These are phyloP conservation scores for Nemania serpens DNA, from an alignment of 2,329 filamentous ascomycete species.

Conservation along the genomic window DNA sequence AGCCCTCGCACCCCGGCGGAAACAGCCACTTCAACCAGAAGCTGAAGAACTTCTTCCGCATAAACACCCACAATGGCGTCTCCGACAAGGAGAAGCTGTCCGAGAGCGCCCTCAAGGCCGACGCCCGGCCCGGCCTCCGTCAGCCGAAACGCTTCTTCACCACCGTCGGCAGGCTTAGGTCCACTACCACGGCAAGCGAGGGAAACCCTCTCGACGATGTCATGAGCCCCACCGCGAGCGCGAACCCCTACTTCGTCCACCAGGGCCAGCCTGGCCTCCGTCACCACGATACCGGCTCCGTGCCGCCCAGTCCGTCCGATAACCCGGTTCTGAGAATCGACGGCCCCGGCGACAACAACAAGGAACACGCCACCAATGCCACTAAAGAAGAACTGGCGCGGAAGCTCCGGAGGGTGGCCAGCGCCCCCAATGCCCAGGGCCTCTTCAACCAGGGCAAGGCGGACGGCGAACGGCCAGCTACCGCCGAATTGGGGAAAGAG, in stretches of 20 bases:
- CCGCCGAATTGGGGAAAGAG: conserved; percentile 85
- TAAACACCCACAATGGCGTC: conserved; percentile 56
- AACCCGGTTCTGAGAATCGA: conserved; percentile 79
- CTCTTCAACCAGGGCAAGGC: conserved; percentile 68
- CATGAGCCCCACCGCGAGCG: conserved; percentile 88
- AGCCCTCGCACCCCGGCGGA: conserved; percentile 53
- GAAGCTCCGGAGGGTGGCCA: conserved; percentile 91
- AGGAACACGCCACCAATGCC: conserved; percentile 71
- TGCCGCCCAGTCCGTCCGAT: conserved; percentile 90
- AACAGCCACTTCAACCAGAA: conserved; percentile 68
- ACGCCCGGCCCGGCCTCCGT: conserved; percentile 71
- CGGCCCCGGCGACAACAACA: conserved; percentile 65
- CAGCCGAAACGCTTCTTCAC: conserved; percentile 89
- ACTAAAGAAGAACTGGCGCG: conserved; percentile 93
- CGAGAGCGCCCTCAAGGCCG: conserved; percentile 52
- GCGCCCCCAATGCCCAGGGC: conserved; percentile 94
- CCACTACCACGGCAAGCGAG: conserved; percentile 89
- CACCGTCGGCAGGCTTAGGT: conserved; percentile 83
- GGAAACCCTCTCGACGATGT: conserved; percentile 87
- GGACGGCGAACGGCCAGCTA: conserved; percentile 73
- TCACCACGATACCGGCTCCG: conserved; percentile 92
- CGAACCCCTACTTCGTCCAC: conserved; percentile 96
- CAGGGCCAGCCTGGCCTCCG: conserved; percentile 91
- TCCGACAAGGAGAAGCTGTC: conserved; percentile 44
- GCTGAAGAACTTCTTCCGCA: conserved; percentile 73